Evolutionary conservation across 305 asterid genomes (phyloP).

Genomic region (Lippia alba): DNA sequence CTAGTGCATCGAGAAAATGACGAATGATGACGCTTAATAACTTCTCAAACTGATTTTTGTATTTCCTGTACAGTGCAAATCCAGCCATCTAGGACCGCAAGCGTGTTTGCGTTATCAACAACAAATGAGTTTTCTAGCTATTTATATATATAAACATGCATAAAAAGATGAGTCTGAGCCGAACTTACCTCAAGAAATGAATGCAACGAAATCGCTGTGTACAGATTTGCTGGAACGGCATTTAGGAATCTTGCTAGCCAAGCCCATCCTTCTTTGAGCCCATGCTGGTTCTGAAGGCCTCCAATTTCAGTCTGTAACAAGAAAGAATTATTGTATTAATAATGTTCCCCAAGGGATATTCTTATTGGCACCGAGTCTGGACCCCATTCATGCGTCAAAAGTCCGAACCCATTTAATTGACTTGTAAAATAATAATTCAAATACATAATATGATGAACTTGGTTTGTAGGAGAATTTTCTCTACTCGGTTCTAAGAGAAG

Average conservation of each 20-base stretch:
- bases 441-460: too few species aligned
- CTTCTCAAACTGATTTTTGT: conserved; percentile 67
- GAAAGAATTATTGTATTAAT: neutral
- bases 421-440: too few species aligned
- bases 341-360: too few species aligned
- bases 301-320: conserved; percentile 66
- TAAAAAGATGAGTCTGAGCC: neutral
- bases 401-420: too few species aligned
- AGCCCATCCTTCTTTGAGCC: conserved; percentile 82
- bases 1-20: conserved; percentile 56
- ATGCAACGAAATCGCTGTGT: conserved; percentile 69
- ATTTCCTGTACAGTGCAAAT: conserved; percentile 56
- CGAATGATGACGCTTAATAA: conserved; percentile 47
- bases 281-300: conserved; percentile 67
- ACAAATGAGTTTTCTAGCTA: neutral
- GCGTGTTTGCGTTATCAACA: neutral
- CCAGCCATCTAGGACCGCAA: conserved; percentile 74
- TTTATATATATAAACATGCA: neutral
- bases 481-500: neutral
- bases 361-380: neutral
- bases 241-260: conserved; percentile 94
- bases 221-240: conserved; percentile 77
- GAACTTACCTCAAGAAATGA: conserved; percentile 82
- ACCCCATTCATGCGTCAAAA: too few species aligned
- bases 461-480: too few species aligned